Base-by-base conservation (phyloP, 148 eudicot species). In the Chenopodium album region DNA sequence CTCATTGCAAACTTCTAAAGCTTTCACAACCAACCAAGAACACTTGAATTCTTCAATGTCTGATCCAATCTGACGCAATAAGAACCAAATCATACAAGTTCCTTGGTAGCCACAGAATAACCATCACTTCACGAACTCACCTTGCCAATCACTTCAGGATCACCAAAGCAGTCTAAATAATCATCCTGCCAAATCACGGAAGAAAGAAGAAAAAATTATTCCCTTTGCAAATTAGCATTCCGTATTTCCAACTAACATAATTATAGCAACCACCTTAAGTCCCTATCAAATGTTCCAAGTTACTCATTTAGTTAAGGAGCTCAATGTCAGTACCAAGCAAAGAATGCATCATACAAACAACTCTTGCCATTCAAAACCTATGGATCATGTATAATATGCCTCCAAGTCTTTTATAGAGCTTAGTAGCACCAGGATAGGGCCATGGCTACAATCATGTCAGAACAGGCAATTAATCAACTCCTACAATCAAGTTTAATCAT, bases 1-100 rank as follows among this genome's bases (percentile, higher is more conserved):
- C 67, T 76, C 76, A 14, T 60, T 70, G 80, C 84, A 56, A 70
- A 82, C 20, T 60, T 82, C 84, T 68, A 82, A 28, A 82, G 84
- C 84, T 70, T 77, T 76, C 71, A 82, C 84, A 59, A 82, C 84
- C 76, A 82, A 71, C 84, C 84, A 82, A 76, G 84, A 82, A 46
- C 84, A 82, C 75, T 82, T 82, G 60, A 56, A 77, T 23, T 82
- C 80, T 77, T 70, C 71, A 77, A 82, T 82, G 63, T 82, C 84
- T 69, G 84, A 76, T 26, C 84, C 84, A 77, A 82, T 71, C 84
- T 82, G 75, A 81, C 67, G 48, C 79, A 76, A 48, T 48, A 72
- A 16, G 63, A 76, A 69, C 70, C 46, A 9, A 46, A 13, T 70
- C 31, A 10, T 11, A 9, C 5, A 50, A 48, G n/a, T 56, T 28